These are phyloP conservation scores for Rhizoclosmatium globosum DNA, from an alignment of 192 early-diverging fungal genomes.

Conservation along the genomic window DNA sequence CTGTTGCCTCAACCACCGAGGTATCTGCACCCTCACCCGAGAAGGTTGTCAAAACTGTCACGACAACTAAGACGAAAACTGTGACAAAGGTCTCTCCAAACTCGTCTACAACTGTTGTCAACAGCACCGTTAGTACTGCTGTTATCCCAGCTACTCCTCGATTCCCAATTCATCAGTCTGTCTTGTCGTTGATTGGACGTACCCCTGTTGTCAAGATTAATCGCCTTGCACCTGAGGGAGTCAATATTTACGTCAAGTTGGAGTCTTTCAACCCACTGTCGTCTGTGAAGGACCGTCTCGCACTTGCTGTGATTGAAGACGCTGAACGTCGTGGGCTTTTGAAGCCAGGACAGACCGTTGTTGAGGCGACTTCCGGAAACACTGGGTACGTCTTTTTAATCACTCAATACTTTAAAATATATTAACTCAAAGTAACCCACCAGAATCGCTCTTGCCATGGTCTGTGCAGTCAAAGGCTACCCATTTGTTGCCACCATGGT, in stretches of 20 bases:
- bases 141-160: background rate
- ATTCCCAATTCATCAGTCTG: slow-evolving; percentile 1
- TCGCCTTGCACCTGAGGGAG: slow-evolving; percentile 59
- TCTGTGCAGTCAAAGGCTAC: slow-evolving; percentile 55
- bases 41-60: background rate
- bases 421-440: background rate
- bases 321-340: slow-evolving; percentile 88
- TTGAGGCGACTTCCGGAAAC: slow-evolving; percentile 75
- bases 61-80: background rate
- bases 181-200: slow-evolving; percentile 13
- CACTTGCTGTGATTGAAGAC: slow-evolving; percentile 91
- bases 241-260: slow-evolving; percentile 91
- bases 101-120: background rate
- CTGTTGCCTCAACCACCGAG: background rate
- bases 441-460: slow-evolving; percentile 53
- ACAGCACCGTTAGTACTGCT: background rate
- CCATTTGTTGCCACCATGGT: slow-evolving; percentile 53
- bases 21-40: background rate
- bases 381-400: slow-evolving; percentile 66
- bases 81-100: background rate
- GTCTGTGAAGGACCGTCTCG: slow-evolving; percentile 96
- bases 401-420: background rate
- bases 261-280: slow-evolving; percentile 99
- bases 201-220: slow-evolving; percentile 44
- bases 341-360: slow-evolving; percentile 87